A percentile compares a stretch with the other conserved stretches of the same genome.
These are phyloP conservation scores for Alternaria brassicicola DNA, from an alignment of 2,329 filamentous ascomycete genomes.

Conservation along the genomic window DNA sequence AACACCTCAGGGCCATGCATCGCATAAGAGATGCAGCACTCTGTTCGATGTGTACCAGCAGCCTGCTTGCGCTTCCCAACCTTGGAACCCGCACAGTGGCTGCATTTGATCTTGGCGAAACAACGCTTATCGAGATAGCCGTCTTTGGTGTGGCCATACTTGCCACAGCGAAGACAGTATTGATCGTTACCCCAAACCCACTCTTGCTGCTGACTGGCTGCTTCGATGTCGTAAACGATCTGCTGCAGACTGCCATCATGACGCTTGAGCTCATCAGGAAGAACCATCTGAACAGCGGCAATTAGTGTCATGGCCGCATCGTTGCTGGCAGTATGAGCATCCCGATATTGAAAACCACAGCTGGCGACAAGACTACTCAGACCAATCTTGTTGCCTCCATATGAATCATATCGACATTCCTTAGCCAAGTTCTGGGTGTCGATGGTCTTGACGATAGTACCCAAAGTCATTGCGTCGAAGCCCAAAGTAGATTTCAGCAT, in stretches of 20 bases:
- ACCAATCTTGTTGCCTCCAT: background rate
- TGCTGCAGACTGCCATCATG: background rate
- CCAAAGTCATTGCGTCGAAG: background rate
- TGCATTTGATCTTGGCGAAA: background rate
- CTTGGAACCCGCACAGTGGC: background rate
- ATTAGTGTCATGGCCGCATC: constrained; percentile 22
- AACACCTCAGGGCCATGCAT: background rate
- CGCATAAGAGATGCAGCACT: constrained; percentile 5
- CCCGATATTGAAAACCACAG: constrained; percentile 8
- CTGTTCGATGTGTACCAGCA: background rate
- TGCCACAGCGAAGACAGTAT: constrained; percentile 12
- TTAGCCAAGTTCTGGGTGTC: constrained; percentile 21
- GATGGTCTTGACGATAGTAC: constrained; percentile 15
- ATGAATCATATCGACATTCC: constrained; percentile 3
- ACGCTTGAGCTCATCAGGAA: background rate
- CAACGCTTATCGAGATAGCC: background rate
- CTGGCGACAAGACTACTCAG: constrained; percentile 6
- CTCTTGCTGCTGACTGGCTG: background rate
- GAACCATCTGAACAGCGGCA: constrained; percentile 18
- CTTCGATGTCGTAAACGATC: constrained; percentile 12
- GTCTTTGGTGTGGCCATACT: constrained; percentile 1
- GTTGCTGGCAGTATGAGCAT: constrained; percentile 24
- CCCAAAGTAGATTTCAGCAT: constrained; percentile 7
- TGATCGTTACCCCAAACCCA: constrained; percentile 11
- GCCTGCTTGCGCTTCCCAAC: background rate